Conservation (phyloP, 257 asterid species). For the Penstemon davidsonii region DNA sequence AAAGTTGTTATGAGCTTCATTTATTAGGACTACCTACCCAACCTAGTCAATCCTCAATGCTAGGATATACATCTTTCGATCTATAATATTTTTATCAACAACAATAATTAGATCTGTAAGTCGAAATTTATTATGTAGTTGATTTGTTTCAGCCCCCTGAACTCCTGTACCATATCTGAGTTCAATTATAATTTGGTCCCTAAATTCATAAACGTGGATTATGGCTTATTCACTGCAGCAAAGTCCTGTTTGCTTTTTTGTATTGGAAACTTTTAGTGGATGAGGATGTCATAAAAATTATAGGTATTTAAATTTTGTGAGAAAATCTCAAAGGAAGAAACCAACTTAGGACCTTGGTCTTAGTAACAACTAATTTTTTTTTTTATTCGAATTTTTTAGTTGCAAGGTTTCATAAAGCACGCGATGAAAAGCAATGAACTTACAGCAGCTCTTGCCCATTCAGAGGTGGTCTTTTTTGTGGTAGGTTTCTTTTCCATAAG, state of each 20-base stretch:
- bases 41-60: neutral
- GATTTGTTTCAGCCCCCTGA: neutral
- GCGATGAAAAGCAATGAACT: constrained; percentile 52
- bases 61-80: constrained; percentile 1
- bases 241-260: neutral
- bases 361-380: constrained; percentile 14
- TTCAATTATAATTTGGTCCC: neutral
- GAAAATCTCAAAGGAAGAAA: neutral
- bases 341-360: neutral
- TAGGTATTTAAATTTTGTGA: too few species aligned
- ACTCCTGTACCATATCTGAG: neutral
- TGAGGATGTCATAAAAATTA: neutral
- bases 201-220: neutral
- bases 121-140: neutral
- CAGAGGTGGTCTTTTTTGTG: constrained; percentile 76
- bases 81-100: constrained; percentile 2
- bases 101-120: neutral
- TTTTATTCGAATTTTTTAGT: constrained; percentile 32
- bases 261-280: neutral
- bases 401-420: constrained; percentile 64
- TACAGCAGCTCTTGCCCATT: constrained; percentile 62
- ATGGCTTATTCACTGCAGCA: neutral
- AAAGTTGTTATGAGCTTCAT: constrained; percentile 17
- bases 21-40: constrained; percentile 9
- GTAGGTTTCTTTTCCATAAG: constrained; percentile 35